Conservation (phyloP, 768 basidiomycete genomes). For the Pisolithus marmoratus region DNA sequence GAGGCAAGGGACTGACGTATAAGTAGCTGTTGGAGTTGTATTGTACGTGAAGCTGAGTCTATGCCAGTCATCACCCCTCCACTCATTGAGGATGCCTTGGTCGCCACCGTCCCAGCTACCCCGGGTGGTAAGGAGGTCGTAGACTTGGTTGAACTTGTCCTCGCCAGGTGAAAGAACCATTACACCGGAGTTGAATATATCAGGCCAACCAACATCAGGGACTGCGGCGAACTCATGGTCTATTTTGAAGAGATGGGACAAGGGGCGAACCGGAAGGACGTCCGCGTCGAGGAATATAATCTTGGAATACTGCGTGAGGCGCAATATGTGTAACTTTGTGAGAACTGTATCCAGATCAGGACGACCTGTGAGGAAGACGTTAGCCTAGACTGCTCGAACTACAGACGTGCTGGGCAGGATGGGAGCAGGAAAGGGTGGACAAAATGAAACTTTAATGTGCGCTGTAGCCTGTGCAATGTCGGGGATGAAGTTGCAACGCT, state of each 20-base stretch:
- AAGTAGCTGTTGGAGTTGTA: constrained; percentile 94
- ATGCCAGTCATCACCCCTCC: constrained; percentile 84
- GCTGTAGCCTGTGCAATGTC: background rate
- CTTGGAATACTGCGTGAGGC: constrained; percentile 80
- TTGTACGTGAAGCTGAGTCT: constrained; percentile 97
- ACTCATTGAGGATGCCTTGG: constrained; percentile 95
- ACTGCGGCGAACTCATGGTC: constrained; percentile 86
- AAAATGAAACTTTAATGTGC: background rate
- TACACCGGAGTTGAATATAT: constrained; percentile 98
- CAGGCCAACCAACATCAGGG: constrained; percentile 98
- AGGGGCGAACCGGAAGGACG: constrained; percentile 78
- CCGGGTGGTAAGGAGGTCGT: constrained; percentile 61
- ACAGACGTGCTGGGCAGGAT: too few species aligned
- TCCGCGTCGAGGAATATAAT: constrained; percentile 92
- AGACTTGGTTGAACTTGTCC: constrained; percentile 75
- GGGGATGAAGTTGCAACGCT: background rate
- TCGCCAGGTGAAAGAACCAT: constrained; percentile 80
- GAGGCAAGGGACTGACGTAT: constrained; percentile 63
- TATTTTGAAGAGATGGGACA: constrained; percentile 87
- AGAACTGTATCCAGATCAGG: constrained; percentile 90
- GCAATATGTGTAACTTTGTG: constrained; percentile 95
- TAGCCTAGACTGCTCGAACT: constrained; percentile 5
- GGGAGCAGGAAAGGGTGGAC: constrained; percentile 4
- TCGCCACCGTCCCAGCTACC: constrained; percentile 99
- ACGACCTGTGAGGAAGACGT: constrained; percentile 56